These are phyloP conservation scores for Asterophora lycoperdoides DNA, from an alignment of 768 basidiomycete species.

Conservation along the genomic window DNA sequence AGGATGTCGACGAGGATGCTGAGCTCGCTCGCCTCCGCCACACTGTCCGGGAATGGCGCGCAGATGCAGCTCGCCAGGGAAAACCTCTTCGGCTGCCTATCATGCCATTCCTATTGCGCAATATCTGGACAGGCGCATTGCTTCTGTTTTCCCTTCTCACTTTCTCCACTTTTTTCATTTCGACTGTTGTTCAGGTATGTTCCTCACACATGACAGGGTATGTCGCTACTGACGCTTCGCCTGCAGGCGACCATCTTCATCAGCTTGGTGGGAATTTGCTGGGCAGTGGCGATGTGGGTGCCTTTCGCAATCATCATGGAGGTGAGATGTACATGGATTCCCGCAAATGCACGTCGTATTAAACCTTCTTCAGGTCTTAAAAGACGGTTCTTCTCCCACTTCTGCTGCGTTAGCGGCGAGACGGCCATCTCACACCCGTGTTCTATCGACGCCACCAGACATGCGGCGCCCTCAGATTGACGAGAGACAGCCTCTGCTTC, in stretches of 20 bases:
- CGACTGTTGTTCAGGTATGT: conserved; percentile 65
- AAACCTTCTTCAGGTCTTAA: conserved; percentile 52
- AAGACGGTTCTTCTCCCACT: conserved; percentile 53
- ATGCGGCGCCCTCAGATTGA: conserved; percentile 28
- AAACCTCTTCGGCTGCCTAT: conserved; percentile 74
- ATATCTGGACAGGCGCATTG: conserved; percentile 90
- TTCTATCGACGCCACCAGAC: conserved; percentile 45
- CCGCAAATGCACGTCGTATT: neutral
- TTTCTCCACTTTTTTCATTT: conserved; percentile 83
- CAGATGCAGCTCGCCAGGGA: conserved; percentile 75
- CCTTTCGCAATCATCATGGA: conserved; percentile 99
- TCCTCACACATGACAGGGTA: neutral
- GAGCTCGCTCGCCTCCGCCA: conserved; percentile 67
- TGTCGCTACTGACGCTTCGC: neutral
- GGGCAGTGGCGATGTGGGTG: conserved; percentile 98
- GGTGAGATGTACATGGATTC: conserved; percentile 35
- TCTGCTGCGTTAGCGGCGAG: conserved; percentile 20
- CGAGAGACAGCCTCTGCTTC: conserved; percentile 58
- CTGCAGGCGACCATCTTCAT: conserved; percentile 75
- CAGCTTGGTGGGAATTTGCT: conserved; percentile 84
- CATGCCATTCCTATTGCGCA: conserved; percentile 87
- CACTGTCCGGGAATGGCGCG: conserved; percentile 77
- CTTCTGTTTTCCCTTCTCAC: conserved; percentile 76
- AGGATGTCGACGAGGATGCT: conserved; percentile 69
- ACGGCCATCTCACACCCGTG: conserved; percentile 49